Evolutionary conservation across 306 rosid genomes (phyloP).

Genomic region (Biancaea sappan): DNA sequence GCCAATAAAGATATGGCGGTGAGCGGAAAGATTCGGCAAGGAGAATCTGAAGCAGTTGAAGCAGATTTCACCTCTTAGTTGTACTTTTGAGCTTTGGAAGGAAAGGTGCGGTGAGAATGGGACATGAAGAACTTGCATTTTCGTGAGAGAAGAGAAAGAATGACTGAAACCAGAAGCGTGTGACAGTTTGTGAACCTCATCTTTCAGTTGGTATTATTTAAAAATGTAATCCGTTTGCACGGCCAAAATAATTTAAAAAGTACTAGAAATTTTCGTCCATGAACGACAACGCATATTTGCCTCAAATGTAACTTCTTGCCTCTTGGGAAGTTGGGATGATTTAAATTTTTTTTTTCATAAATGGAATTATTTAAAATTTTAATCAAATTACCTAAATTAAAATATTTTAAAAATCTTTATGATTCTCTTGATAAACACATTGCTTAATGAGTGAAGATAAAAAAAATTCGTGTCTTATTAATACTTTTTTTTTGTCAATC

Average conservation of each 20-base stretch:
- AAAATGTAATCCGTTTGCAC: constrained; percentile 32
- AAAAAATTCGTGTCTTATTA: no score
- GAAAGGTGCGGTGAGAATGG: constrained; percentile 60
- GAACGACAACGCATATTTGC: no score
- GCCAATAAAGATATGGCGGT: background rate
- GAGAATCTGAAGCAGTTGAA: constrained; percentile 10
- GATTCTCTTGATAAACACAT: no score
- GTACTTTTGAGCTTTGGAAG: constrained; percentile 48
- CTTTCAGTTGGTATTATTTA: constrained; percentile 31
- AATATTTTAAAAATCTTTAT: no score
- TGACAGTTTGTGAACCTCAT: constrained; percentile 52
- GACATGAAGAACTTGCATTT: constrained; percentile 47
- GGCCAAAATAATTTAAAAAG: background rate
- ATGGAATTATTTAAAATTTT: no score
- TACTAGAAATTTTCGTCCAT: no score
- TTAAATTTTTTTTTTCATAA: no score
- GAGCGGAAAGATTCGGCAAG: background rate
- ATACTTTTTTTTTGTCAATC: no score
- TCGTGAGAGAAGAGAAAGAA: background rate
- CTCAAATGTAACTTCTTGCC: no score
- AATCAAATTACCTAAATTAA: no score
- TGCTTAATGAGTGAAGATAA: no score
- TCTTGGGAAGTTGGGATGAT: no score
- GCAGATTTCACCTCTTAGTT: constrained; percentile 47
- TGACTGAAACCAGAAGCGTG: constrained; percentile 18